phyloP scores from a whole-genome alignment of 306 rosid species.

The Pueraria montana region DNA sequence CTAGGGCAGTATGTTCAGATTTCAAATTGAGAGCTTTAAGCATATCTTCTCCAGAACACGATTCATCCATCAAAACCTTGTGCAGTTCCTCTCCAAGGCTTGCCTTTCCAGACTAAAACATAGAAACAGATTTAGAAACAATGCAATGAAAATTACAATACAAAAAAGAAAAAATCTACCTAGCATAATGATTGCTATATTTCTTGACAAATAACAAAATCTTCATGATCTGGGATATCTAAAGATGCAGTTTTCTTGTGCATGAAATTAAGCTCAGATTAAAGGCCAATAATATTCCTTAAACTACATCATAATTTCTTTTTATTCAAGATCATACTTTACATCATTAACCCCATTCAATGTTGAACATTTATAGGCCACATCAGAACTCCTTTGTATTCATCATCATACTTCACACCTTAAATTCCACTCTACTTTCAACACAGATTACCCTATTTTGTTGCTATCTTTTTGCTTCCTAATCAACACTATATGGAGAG shows the following conservation, averaged over 20 bases:
- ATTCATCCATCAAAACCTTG: slow-evolving; percentile 64
- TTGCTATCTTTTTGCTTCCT: neutral
- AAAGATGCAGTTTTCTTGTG: slow-evolving; percentile 3
- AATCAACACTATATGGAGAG: neutral
- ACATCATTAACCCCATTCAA: slow-evolving; percentile 2
- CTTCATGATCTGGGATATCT: slow-evolving; percentile 15
- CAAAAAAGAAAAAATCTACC: neutral
- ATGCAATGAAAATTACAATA: slow-evolving; percentile 7
- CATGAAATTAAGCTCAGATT: slow-evolving; percentile 26
- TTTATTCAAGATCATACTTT: slow-evolving; percentile 7
- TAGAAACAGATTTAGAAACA: slow-evolving; percentile 27
- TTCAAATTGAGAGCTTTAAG: slow-evolving; percentile 65
- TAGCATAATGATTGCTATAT: neutral
- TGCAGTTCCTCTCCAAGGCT: slow-evolving; percentile 74
- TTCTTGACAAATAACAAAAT: neutral
- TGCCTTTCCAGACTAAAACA: slow-evolving; percentile 78
- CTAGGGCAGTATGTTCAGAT: slow-evolving; percentile 76
- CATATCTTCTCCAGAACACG: slow-evolving; percentile 64
- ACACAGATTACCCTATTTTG: slow-evolving; percentile 12
- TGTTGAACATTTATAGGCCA: neutral
- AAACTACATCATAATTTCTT: neutral
- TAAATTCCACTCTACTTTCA: neutral
- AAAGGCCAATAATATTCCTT: slow-evolving; percentile 31
- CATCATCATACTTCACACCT: neutral
- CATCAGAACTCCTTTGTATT: neutral